A percentile compares a stretch with the other conserved stretches of the same genome.
phyloP scores from a whole-genome alignment of 2,329 filamentous ascomycete genomes.

The Fusarium sp. region DNA sequence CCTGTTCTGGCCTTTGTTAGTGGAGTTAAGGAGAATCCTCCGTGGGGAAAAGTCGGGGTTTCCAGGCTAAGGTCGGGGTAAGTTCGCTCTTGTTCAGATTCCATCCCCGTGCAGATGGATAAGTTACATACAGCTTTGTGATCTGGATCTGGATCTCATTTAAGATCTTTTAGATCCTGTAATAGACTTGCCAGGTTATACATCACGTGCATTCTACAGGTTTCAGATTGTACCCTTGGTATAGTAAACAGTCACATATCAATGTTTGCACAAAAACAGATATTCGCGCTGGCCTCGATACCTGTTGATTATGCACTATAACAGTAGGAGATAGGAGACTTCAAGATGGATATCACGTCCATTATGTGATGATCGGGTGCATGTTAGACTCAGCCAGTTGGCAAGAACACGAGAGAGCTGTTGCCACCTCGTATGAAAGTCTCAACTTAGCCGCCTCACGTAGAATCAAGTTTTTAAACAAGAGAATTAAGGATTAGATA shows the following conservation, averaged over 20 bases:
- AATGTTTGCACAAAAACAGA: conserved; percentile 5
- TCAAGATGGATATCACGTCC: background rate
- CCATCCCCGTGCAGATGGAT: background rate
- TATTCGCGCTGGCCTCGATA: background rate
- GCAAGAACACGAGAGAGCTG: background rate
- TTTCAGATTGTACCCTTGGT: background rate
- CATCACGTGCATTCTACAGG: background rate
- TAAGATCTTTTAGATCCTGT: conserved; percentile 7
- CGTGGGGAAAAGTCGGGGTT: conserved; percentile 44
- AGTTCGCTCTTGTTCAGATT: conserved; percentile 23
- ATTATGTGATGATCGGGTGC: background rate
- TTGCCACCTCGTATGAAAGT: background rate
- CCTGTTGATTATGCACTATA: background rate
- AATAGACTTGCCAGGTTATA: background rate
- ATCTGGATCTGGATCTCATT: conserved; percentile 4
- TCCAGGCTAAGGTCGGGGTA: conserved; percentile 28
- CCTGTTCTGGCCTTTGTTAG: conserved; percentile 18
- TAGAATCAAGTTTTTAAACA: conserved; percentile 14
- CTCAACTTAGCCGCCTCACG: background rate
- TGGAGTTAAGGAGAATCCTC: conserved; percentile 10
- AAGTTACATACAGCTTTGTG: background rate
- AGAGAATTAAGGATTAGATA: conserved; percentile 42
- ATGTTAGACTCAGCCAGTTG: background rate
- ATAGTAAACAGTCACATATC: background rate
- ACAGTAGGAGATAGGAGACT: background rate